Base-by-base conservation (phyloP, 2,329 filamentous ascomycete genomes). In the Fonsecaea monophora region DNA sequence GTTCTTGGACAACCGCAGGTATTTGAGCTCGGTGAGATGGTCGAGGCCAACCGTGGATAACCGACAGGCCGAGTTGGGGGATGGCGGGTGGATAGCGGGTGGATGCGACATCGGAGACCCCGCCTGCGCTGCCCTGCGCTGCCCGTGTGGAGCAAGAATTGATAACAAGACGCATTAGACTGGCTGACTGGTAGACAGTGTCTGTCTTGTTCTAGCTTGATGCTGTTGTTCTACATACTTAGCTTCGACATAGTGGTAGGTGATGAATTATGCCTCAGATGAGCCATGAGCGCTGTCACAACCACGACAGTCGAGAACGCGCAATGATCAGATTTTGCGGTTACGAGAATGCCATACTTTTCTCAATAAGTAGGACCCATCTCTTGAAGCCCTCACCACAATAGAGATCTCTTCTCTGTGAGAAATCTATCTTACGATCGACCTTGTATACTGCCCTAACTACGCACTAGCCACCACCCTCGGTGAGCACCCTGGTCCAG, bases 401-500 rank as follows among this genome's bases (percentile, higher is more conserved):
- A 40, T 13, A 15, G 12, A 40, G 15, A 40, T 42, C 40, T 50
- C 18, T 50, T 25, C 18, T 25, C 9, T 1, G 7, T 18, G 8
- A 21, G 9, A 3, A 12, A 50, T 50, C 18, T 5, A 12, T 50
- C 45, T 7, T 18, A 50, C 2, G 2, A 10, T 50, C 45, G 45
- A 25, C 18, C 45, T 50, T 25, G 18, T 50, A 50, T 21, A 2
- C 45, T 25, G 45, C 45, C 13, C 15, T 4, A 25, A 25, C 25
- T 2, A 25, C 1, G 25, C 25, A 25, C 45, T 63, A 65, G 30
- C 62, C 56, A 54, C 57, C 66, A 6, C 64, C 82, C 72, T 87
- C 85, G 45, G 84, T 80, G 70, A 90, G 78, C 35, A 88, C 82
- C 71, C 85, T 85, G 34, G 88, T 90, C 90, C 95, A 99, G 82